Evolutionary conservation across 768 basidiomycete species (phyloP).

Genomic region (Austroboletus eburneus): DNA sequence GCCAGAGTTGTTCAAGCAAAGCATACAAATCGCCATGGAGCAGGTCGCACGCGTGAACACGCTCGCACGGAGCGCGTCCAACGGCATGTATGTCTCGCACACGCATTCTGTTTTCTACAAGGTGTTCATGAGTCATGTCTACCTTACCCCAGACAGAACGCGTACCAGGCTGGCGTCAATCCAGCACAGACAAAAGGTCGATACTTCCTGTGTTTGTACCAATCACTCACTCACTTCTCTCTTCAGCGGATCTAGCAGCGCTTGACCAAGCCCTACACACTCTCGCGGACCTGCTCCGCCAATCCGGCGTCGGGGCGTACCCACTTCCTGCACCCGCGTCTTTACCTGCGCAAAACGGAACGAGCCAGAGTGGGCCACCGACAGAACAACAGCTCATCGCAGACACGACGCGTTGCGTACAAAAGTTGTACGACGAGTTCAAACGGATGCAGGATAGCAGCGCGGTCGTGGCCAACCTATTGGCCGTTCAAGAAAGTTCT

Average conservation of each 20-base stretch:
- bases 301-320: conserved; percentile 64
- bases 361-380: conserved; percentile 26
- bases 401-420: conserved; percentile 40
- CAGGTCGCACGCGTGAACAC: conserved; percentile 47
- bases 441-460: conserved; percentile 56
- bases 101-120: too few relatives aligned
- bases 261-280: conserved; percentile 49
- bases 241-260: conserved; percentile 42
- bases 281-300: conserved; percentile 47
- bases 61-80: conserved; percentile 45
- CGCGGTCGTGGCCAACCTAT: conserved; percentile 44
- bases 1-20: conserved; percentile 59
- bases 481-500: conserved; percentile 28
- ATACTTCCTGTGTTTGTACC: too few relatives aligned
- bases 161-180: conserved; percentile 53
- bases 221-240: too few relatives aligned
- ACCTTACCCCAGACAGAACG: conserved; percentile 48
- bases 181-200: conserved; percentile 54
- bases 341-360: too few relatives aligned
- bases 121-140: too few relatives aligned
- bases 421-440: conserved; percentile 46
- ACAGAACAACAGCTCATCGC: conserved; percentile 45
- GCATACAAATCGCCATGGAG: conserved; percentile 44
- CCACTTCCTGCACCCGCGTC: conserved; percentile 45
- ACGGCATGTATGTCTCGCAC: conserved; percentile 49